Evolutionary conservation across 2,329 filamentous ascomycete genomes (phyloP).

Genomic region (Trichoderma breve): DNA sequence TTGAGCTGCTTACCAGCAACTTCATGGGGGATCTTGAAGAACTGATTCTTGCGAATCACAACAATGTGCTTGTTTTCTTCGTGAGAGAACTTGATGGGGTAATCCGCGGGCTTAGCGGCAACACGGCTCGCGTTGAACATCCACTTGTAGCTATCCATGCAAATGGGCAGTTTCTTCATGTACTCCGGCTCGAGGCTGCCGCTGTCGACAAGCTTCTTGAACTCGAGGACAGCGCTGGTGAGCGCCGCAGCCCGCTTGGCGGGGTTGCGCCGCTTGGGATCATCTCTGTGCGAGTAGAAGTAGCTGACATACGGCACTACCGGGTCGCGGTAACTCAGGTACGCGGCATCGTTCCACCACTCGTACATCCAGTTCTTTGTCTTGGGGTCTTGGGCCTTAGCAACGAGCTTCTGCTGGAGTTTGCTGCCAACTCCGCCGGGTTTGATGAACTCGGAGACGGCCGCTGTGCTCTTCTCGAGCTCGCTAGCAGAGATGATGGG

Average conservation of each 20-base stretch:
- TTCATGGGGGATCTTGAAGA: constrained; percentile 88
- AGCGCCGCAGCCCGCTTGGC: constrained; percentile 92
- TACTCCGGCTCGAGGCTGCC: constrained; percentile 91
- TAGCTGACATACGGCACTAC: constrained; percentile 98
- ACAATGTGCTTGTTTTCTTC: constrained; percentile 82
- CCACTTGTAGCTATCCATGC: constrained; percentile 97
- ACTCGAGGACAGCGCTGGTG: constrained; percentile 79
- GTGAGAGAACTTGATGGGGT: constrained; percentile 75
- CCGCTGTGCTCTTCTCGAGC: constrained; percentile 71
- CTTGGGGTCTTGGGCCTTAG: constrained; percentile 74
- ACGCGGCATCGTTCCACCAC: constrained; percentile 97
- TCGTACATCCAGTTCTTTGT: constrained; percentile 93
- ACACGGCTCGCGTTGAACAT: constrained; percentile 97
- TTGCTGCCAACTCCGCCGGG: constrained; percentile 80
- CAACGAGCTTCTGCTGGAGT: constrained; percentile 84
- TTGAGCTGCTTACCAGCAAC: constrained; percentile 82
- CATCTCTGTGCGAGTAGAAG: constrained; percentile 98
- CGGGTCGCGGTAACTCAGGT: constrained; percentile 89
- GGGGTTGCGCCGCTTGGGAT: constrained; percentile 81
- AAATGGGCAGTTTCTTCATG: constrained; percentile 96
- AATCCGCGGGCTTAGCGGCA: constrained; percentile 76
- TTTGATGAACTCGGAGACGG: constrained; percentile 82
- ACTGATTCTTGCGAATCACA: constrained; percentile 91
- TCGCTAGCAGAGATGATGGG: constrained; percentile 69
- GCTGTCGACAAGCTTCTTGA: constrained; percentile 87